Conservation (phyloP, 176 grass and related monocot genomes). For the Oropetium thomaeum region DNA sequence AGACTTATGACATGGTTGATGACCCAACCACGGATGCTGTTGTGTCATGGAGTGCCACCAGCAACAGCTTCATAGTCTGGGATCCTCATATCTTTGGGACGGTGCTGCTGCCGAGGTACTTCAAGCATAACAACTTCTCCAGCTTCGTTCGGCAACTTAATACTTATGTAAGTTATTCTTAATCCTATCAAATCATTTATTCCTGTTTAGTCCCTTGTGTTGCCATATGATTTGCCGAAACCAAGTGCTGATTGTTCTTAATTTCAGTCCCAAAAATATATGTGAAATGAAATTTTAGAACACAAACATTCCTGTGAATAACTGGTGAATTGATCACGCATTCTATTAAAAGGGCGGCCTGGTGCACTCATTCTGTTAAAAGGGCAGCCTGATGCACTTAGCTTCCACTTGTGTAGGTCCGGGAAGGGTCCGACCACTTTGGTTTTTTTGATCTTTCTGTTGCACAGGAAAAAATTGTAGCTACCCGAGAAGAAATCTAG, state of each 20-base stretch:
- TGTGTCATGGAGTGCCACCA: conserved; percentile 65
- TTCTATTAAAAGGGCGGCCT: too few species aligned
- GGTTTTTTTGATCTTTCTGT: too few species aligned
- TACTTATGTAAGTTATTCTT: conserved; percentile 70
- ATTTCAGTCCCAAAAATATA: not conserved
- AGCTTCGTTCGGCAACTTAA: conserved; percentile 98
- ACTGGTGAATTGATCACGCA: not conserved
- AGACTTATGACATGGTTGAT: conserved; percentile 89
- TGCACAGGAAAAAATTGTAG: not conserved
- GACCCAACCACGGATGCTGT: conserved; percentile 57
- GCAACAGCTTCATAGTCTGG: conserved; percentile 90
- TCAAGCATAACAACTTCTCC: conserved; percentile 99
- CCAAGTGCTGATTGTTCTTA: not conserved
- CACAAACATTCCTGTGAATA: not conserved
- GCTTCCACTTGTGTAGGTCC: too few species aligned
- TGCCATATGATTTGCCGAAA: not conserved
- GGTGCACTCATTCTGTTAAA: too few species aligned
- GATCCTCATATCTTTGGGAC: conserved; percentile 72
- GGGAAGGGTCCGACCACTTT: too few species aligned
- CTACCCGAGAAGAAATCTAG: not conserved
- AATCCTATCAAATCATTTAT: not conserved
- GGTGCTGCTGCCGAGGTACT: conserved; percentile 67
- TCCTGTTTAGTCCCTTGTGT: not conserved
- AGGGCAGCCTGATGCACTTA: too few species aligned
- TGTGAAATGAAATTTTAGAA: not conserved